Evolutionary conservation across 176 grass and related monocot genomes (phyloP).

Genomic region (Guadua angustifolia): DNA sequence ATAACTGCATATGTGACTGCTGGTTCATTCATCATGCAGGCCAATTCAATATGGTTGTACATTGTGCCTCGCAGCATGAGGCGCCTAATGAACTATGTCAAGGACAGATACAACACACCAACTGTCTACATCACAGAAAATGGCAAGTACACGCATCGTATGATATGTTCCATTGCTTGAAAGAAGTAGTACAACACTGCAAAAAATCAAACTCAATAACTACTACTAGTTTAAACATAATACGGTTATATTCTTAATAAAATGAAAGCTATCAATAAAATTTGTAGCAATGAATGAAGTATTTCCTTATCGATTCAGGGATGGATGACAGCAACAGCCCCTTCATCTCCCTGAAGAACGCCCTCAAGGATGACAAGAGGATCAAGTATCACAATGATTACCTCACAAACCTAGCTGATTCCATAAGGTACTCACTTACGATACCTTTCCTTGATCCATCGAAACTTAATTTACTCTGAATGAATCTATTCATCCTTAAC

Average conservation of each 20-base stretch:
- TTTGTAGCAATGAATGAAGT: not conserved
- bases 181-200: not conserved
- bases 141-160: conserved; percentile 35
- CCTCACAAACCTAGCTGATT: conserved; percentile 58
- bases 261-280: not conserved
- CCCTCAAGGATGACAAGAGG: conserved; percentile 66
- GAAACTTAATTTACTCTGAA: not conserved
- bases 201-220: not conserved
- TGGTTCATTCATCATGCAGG: conserved; percentile 27
- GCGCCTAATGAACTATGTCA: conserved; percentile 75
- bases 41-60: conserved; percentile 69
- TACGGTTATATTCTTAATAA: not conserved
- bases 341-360: conserved; percentile 62
- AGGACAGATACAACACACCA: conserved; percentile 64
- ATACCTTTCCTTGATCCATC: not conserved
- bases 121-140: conserved; percentile 76
- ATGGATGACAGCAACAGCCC: conserved; percentile 69
- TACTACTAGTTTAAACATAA: not conserved
- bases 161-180: not conserved
- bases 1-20: not conserved
- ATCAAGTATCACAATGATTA: conserved; percentile 73
- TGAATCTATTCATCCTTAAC: not conserved
- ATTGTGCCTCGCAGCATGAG: conserved; percentile 73
- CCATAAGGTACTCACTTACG: conserved; percentile 52
- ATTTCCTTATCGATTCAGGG: conserved; percentile 34